These are phyloP conservation scores for Camellia oleifera DNA, from an alignment of 179 eudicot genomes.

Conservation along the genomic window DNA sequence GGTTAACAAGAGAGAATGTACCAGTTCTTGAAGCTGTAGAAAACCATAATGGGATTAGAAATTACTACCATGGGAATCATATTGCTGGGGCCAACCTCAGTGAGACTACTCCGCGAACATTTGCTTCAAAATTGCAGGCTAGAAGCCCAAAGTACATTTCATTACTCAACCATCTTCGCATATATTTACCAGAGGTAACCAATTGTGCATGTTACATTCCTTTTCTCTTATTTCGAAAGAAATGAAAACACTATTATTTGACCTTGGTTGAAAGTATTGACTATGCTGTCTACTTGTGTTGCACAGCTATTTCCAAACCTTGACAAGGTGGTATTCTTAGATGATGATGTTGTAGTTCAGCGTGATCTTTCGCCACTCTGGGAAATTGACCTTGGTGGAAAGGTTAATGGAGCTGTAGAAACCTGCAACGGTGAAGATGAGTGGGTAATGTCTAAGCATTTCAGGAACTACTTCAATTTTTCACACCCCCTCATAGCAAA, in stretches of 20 bases:
- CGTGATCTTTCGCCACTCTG: conserved; percentile 90
- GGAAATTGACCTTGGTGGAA: conserved; percentile 86
- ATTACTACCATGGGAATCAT: conserved; percentile 95
- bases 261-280: neutral
- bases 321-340: conserved; percentile 92
- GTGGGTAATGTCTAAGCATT: conserved; percentile 95
- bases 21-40: conserved; percentile 99
- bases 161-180: conserved; percentile 94
- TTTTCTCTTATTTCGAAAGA: neutral
- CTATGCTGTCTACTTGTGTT: conserved; percentile 10
- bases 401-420: conserved; percentile 98
- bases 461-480: conserved; percentile 89
- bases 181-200: conserved; percentile 94
- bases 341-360: conserved; percentile 93
- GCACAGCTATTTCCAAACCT: conserved; percentile 89
- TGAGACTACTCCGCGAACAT: conserved; percentile 76
- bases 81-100: conserved; percentile 84
- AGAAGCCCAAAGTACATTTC: conserved; percentile 99
- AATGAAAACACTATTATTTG: neutral
- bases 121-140: conserved; percentile 91
- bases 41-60: conserved; percentile 73
- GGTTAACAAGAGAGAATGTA: conserved; percentile 96
- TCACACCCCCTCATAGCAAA: conserved; percentile 88
- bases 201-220: neutral
- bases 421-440: conserved; percentile 91